These are phyloP conservation scores for Fusarium sarcochroum DNA, from an alignment of 2,329 filamentous ascomycete species.

Conservation along the genomic window DNA sequence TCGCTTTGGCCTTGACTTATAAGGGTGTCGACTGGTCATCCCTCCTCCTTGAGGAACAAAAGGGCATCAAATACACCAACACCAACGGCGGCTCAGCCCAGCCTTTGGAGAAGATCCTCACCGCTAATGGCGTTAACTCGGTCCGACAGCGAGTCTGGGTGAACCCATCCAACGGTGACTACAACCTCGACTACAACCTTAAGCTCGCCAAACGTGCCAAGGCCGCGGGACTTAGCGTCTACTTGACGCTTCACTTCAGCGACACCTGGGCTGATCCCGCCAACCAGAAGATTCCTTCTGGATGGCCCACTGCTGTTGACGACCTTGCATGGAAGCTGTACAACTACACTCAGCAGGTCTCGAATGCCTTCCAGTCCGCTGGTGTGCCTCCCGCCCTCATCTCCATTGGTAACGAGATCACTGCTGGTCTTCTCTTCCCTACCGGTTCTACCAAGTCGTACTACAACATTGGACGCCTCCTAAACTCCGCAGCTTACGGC, in stretches of 20 bases:
- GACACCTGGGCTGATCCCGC: slow-evolving; percentile 80
- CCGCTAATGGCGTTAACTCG: slow-evolving; percentile 74
- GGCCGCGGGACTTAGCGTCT: slow-evolving; percentile 72
- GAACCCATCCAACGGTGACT: slow-evolving; percentile 73
- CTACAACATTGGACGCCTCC: slow-evolving; percentile 72
- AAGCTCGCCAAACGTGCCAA: slow-evolving; percentile 75
- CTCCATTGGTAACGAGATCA: slow-evolving; percentile 82
- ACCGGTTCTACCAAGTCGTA: slow-evolving; percentile 67
- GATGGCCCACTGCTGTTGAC: slow-evolving; percentile 73
- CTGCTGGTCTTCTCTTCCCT: slow-evolving; percentile 75
- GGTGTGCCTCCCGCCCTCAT: slow-evolving; percentile 72
- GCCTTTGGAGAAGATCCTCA: slow-evolving; percentile 74
- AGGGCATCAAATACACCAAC: slow-evolving; percentile 75
- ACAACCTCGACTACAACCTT: slow-evolving; percentile 79
- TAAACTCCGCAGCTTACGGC: slow-evolving; percentile 74
- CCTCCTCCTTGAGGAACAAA: slow-evolving; percentile 71
- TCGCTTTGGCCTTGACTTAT: slow-evolving; percentile 66
- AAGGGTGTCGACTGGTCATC: slow-evolving; percentile 81
- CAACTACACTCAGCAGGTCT: slow-evolving; percentile 75
- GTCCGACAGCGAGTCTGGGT: slow-evolving; percentile 82
- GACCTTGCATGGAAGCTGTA: slow-evolving; percentile 74
- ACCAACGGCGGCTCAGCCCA: slow-evolving; percentile 68
- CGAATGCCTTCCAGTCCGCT: slow-evolving; percentile 70
- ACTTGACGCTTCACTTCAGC: slow-evolving; percentile 75
- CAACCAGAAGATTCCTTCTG: slow-evolving; percentile 72